A percentile compares a stretch with the other conserved stretches of the same genome.
phyloP scores from a whole-genome alignment of 2,329 filamentous ascomycete species.

The Neofusicoccum umdonicola region DNA sequence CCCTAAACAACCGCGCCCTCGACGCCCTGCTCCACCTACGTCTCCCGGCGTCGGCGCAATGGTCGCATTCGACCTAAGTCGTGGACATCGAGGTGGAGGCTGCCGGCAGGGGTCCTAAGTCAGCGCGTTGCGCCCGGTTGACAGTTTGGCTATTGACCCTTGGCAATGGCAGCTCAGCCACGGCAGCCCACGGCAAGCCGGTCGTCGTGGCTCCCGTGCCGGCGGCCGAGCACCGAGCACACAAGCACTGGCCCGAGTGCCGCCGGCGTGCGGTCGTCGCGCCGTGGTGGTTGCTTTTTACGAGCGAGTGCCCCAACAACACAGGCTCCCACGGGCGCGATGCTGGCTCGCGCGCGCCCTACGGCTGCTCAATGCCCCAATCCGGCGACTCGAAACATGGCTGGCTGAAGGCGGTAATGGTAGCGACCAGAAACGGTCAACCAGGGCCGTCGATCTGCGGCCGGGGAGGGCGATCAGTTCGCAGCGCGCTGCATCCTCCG shows the following conservation, averaged over 20 bases:
- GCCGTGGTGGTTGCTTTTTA: not conserved
- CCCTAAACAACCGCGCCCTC: slow-evolving; percentile 2
- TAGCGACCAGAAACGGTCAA: slow-evolving; percentile 13
- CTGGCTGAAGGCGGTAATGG: slow-evolving; percentile 11
- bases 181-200: not conserved
- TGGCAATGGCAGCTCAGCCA: not conserved
- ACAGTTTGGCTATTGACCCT: no score
- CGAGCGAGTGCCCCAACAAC: not conserved
- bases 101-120: no score
- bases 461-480: not conserved
- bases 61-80: no score
- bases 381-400: slow-evolving; percentile 6
- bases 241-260: not conserved
- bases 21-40: not conserved
- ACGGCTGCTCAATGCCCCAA: not conserved
- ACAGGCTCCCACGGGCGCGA: not conserved
- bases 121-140: no score
- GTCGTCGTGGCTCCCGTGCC: not conserved
- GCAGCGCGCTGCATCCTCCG: slow-evolving; percentile 2
- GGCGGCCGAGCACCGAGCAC: not conserved
- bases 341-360: not conserved
- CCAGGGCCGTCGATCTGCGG: not conserved
- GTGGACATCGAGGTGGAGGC: no score
- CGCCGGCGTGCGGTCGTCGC: not conserved
- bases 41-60: not conserved